Percentiles rank a stretch among this genome's conserved stretches.
phyloP scores from a whole-genome alignment of 73 alveolate species.

The Tetrahymena malaccensis region DNA sequence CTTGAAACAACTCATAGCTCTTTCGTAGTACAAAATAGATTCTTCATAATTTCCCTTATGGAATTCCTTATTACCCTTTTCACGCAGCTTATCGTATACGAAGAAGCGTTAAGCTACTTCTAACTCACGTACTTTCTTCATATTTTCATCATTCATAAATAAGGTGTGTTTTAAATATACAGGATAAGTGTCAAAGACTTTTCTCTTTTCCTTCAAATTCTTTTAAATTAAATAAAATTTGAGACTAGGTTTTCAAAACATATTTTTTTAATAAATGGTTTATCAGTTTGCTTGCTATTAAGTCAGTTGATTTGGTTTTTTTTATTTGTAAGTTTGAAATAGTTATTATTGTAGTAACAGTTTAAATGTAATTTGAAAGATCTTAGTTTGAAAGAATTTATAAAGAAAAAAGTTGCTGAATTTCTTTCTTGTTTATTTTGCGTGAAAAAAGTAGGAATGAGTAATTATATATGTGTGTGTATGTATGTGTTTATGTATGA shows the following conservation, averaged over 20 bases:
- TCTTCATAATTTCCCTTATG: conserved; percentile 23
- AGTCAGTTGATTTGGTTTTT: background rate
- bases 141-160: conserved; percentile 39
- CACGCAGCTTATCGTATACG: conserved; percentile 40
- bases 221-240: conserved; percentile 4
- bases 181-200: conserved; percentile 35
- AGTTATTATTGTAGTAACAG: no score
- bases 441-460: background rate
- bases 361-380: background rate
- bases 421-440: background rate
- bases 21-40: conserved; percentile 33
- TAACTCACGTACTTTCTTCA: conserved; percentile 16
- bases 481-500: no score
- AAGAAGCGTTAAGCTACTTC: conserved; percentile 40
- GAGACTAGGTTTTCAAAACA: background rate
- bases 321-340: no score
- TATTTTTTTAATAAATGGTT: background rate
- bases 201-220: conserved; percentile 26
- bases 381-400: background rate
- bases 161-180: conserved; percentile 26
- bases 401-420: background rate
- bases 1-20: conserved; percentile 41
- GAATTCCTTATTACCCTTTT: conserved; percentile 32
- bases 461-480: no score
- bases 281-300: background rate